Base-by-base conservation (phyloP, 768 basidiomycete genomes). In the Boletus sensibilis region DNA sequence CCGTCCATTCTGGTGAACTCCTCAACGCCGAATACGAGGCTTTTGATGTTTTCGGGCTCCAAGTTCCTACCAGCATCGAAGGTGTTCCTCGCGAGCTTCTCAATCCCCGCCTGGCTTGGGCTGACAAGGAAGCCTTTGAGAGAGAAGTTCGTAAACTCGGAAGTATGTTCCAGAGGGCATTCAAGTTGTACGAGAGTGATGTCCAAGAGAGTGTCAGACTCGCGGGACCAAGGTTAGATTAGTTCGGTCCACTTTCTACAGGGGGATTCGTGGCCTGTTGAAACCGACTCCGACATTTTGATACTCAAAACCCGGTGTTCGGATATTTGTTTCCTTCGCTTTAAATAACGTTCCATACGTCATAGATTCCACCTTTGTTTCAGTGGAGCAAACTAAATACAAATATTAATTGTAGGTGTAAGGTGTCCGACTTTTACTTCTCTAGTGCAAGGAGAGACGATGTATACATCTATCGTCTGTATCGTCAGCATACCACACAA, bases 121-220 rank as follows among this genome's bases (percentile, higher is more conserved):
- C 83, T 18, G 86, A 92, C 72, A 89, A 88, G 77, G 90, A 88
- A 61, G 94, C 92, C 35, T 98, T 96, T 79, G 82, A 86, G 72
- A 81, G 87, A 58, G 94, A 98, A 77, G 79, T 94, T 55, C 79
- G 83, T 69, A 97, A 94, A 77, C 80, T 99, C 33, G 94, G 77
- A 38, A 84, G 84, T 60, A 98, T 98, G 95, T 98, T 98, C 85
- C 79, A 82, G 70, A 92, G 90, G 76, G 95, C 94, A 39, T 97
- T 97, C 75, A 87, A 85, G 65, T 75, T 94, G 71, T 98, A 98
- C 71, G 90, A 94, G 78, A 82, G 79, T 66, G 92, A 92, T 63
- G 92, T 96, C 9, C 81, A 85, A 33, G 81, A 82, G 65, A 87
- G 87, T 72, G 93, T 97, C 55, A 80, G 87, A 66, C 68, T 81